These are phyloP conservation scores for Porodaedalea pini DNA, from an alignment of 1,284 basidiomycete genomes.

Conservation along the genomic window DNA sequence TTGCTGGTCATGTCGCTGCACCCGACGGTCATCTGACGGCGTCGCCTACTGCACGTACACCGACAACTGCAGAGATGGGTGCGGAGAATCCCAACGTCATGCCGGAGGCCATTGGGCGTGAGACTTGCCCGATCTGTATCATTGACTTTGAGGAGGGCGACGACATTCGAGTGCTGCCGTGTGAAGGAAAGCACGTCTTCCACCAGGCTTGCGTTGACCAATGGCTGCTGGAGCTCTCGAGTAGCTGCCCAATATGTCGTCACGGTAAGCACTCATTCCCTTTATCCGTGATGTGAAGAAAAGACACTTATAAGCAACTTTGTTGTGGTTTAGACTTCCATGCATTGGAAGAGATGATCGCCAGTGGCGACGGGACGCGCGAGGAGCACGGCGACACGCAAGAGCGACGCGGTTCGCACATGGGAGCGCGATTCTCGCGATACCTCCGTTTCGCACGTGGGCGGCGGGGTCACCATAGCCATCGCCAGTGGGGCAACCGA, in stretches of 20 bases:
- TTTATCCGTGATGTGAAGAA: neutral
- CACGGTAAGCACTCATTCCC: constrained; percentile 54
- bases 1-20: neutral
- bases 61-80: neutral
- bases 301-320: neutral
- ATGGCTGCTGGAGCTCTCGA: constrained; percentile 87
- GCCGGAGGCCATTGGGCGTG: constrained; percentile 67
- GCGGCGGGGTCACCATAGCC: constrained; percentile 27
- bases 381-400: constrained; percentile 28
- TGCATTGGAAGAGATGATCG: constrained; percentile 46
- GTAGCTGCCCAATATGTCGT: constrained; percentile 86
- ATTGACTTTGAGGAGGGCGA: constrained; percentile 91
- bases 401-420: constrained; percentile 27
- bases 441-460: constrained; percentile 64
- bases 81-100: constrained; percentile 39
- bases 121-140: constrained; percentile 92
- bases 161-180: constrained; percentile 83
- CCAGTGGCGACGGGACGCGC: constrained; percentile 30
- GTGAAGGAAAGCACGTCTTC: constrained; percentile 85
- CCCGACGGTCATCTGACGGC: neutral
- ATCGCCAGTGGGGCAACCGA: constrained; percentile 20
- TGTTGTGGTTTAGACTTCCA: constrained; percentile 40
- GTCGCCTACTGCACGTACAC: neutral
- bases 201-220: constrained; percentile 81
- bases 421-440: constrained; percentile 55